Evolutionary conservation across 169 alveolate species (phyloP), one percentile per base, ranked within the genome.

Genomic region (Gregarina niphandrodes): DNA sequence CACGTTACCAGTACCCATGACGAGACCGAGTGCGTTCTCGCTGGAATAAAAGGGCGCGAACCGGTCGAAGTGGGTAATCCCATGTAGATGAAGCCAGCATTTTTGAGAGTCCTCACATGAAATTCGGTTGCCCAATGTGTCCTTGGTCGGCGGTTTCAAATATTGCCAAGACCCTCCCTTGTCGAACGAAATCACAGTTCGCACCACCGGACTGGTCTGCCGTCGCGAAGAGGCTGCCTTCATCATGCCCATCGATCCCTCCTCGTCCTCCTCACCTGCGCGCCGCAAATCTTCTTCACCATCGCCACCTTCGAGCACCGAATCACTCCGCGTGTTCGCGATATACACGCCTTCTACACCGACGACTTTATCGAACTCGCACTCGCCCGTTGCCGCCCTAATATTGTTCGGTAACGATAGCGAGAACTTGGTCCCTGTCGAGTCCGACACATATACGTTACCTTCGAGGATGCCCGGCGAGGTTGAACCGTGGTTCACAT

Each of bases 151-250:
- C 7, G 97, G 89, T 47, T 69, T 75, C 22, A 91, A 53, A n/a
- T n/a, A n/a, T n/a, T n/a, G n/a, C 97, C 98, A 91, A 35, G 58
- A 76, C 0, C 94, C 96, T 13, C 97, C 98, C 57, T 86, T 91
- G 62, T 91, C 88, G 63, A 82, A 89, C 6, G 95, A 83, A 24
- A 91, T 84, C 22, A 71, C 87, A 6, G 96, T 80, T 40, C 90
- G 50, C 7, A 77, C 61, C n/a, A n/a, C n/a, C n/a, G n/a, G n/a
- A n/a, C n/a, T n/a, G n/a, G n/a, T n/a, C n/a, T n/a, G n/a, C n/a
- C n/a, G n/a, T n/a, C n/a, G n/a, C n/a, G n/a, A n/a, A n/a, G n/a
- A n/a, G n/a, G n/a, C n/a, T n/a, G n/a, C n/a, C n/a, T n/a, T n/a
- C n/a, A n/a, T n/a, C n/a, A n/a, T n/a, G n/a, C n/a, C n/a, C n/a